Conservation (phyloP, 2,329 filamentous ascomycete genomes). For the Hortaea werneckii region DNA sequence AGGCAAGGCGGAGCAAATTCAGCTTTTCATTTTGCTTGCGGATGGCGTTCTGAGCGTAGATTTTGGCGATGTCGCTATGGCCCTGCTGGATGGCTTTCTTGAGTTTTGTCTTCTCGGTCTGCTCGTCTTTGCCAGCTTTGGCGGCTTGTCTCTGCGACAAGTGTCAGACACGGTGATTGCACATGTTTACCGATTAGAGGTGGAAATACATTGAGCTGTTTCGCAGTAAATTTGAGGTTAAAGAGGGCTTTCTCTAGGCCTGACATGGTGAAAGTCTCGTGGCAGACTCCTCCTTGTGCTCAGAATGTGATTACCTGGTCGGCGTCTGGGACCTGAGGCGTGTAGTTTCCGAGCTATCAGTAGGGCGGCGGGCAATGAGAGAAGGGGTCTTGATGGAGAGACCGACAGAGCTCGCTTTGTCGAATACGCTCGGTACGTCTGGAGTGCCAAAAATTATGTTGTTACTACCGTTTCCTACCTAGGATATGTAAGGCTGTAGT, state of each 20-base stretch:
- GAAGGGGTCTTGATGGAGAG: too few relatives aligned
- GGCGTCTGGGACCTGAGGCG: too few relatives aligned
- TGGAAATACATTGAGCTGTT: slow-evolving; percentile 42
- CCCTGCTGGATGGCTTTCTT: slow-evolving; percentile 52
- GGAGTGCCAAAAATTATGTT: too few relatives aligned
- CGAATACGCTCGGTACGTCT: too few relatives aligned
- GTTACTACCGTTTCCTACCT: too few relatives aligned
- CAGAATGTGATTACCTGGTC: too few relatives aligned
- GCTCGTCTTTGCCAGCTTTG: slow-evolving; percentile 52
- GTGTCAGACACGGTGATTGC: too few relatives aligned
- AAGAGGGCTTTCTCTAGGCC: slow-evolving; percentile 53
- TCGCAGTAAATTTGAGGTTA: slow-evolving; percentile 55
- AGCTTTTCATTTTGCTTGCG: slow-evolving; percentile 54
- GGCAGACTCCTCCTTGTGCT: too few relatives aligned
- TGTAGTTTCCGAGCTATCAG: too few relatives aligned
- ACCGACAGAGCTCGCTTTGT: too few relatives aligned
- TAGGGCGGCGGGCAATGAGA: too few relatives aligned
- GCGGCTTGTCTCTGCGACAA: slow-evolving; percentile 41
- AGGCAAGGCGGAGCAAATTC: slow-evolving; percentile 47
- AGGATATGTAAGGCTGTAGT: too few relatives aligned
- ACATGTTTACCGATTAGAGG: neutral
- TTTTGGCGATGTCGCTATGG: slow-evolving; percentile 51
- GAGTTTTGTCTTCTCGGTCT: slow-evolving; percentile 50
- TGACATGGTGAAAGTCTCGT: slow-evolving; percentile 36
- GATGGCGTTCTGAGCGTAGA: slow-evolving; percentile 54